phyloP scores from a whole-genome alignment of 208 protist species.

The Blechomonas ayalai region DNA sequence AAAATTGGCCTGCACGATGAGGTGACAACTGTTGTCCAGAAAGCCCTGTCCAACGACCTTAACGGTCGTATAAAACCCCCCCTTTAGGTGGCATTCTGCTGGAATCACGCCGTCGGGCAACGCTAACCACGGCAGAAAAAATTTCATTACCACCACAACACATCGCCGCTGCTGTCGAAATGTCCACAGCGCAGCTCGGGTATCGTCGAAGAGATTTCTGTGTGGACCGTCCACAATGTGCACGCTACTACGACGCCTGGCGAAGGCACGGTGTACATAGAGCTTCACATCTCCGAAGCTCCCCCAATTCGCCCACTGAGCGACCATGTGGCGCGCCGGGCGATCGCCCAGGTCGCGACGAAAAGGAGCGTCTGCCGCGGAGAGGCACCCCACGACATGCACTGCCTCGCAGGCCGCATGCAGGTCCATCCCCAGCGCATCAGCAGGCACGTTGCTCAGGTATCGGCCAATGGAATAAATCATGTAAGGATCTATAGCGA shows the following conservation, averaged over 20 bases:
- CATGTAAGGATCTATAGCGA: slow-evolving; percentile 80
- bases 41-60: slow-evolving; percentile 67
- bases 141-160: slow-evolving; percentile 56
- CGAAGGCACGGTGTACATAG: slow-evolving; percentile 47
- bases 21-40: slow-evolving; percentile 40
- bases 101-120: slow-evolving; percentile 47
- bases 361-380: slow-evolving; percentile 35
- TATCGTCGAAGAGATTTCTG: slow-evolving; percentile 69
- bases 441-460: slow-evolving; percentile 23
- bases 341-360: slow-evolving; percentile 18
- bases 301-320: slow-evolving; percentile 43
- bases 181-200: slow-evolving; percentile 60
- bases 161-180: slow-evolving; percentile 53
- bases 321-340: slow-evolving; percentile 15
- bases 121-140: slow-evolving; percentile 50
- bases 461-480: slow-evolving; percentile 66
- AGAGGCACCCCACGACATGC: slow-evolving; percentile 51
- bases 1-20: slow-evolving; percentile 76
- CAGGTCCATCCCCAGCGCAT: slow-evolving; percentile 53
- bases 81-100: slow-evolving; percentile 10
- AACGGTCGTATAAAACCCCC: slow-evolving; percentile 61
- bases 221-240: slow-evolving; percentile 63
- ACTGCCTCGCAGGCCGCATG: slow-evolving; percentile 59
- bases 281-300: slow-evolving; percentile 14
- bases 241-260: slow-evolving; percentile 39